phyloP scores from a whole-genome alignment of 2,329 filamentous ascomycete genomes.

The Aspergillus luchuensis region DNA sequence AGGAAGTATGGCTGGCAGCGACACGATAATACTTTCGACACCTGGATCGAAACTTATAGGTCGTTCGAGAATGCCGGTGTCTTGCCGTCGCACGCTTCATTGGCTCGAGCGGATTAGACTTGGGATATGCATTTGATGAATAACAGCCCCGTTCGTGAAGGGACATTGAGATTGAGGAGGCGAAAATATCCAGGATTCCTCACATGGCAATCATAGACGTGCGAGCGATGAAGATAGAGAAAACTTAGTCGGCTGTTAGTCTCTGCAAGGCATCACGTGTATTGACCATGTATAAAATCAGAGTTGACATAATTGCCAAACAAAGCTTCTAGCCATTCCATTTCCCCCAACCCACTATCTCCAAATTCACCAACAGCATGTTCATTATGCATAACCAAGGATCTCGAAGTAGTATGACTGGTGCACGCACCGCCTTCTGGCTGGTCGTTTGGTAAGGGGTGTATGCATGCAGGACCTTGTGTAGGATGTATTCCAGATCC shows the following conservation, averaged over 20 bases:
- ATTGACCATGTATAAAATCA: neutral
- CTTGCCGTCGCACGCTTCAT: slow-evolving; percentile 14
- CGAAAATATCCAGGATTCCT: no score
- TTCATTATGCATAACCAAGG: neutral
- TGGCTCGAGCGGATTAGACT: neutral
- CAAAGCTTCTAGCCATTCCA: slow-evolving; percentile 8
- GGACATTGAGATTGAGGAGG: no score
- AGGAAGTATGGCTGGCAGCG: slow-evolving; percentile 26
- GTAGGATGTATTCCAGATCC: neutral
- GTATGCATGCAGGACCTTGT: neutral
- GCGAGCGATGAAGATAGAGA: neutral
- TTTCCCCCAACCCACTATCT: neutral
- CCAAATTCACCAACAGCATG: neutral
- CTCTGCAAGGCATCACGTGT: neutral
- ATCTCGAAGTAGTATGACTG: neutral
- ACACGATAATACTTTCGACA: slow-evolving; percentile 23
- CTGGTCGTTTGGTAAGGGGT: neutral
- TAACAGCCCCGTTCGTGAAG: no score
- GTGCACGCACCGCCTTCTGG: neutral
- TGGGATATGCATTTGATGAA: no score
- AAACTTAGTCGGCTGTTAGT: no score
- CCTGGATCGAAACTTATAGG: slow-evolving; percentile 28
- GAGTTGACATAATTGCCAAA: slow-evolving; percentile 1
- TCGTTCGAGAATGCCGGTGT: slow-evolving; percentile 27
- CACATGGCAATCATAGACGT: neutral